phyloP scores from a whole-genome alignment of 2,329 filamentous ascomycete genomes.

The Ceratocystis destructans region DNA sequence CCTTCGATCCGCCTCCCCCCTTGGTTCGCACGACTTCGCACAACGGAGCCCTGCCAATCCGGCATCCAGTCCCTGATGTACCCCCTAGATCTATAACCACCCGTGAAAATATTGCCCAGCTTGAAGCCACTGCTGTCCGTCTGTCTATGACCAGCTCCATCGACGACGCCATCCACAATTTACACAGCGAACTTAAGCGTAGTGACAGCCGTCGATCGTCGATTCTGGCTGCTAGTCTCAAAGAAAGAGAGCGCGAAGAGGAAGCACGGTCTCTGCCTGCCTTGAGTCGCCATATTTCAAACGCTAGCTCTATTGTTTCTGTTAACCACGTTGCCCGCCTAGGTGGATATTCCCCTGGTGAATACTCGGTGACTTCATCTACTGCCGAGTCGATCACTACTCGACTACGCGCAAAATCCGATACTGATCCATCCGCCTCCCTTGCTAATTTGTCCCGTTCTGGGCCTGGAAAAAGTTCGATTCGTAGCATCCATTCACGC shows the following conservation, averaged over 20 bases:
- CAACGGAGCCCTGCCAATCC: conserved; percentile 33
- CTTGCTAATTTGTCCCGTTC: conserved; percentile 33
- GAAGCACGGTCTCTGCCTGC: conserved; percentile 19
- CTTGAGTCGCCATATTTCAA: conserved; percentile 34
- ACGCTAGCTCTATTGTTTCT: conserved; percentile 51
- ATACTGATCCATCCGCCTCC: conserved; percentile 27
- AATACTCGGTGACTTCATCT: conserved; percentile 48
- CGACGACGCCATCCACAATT: conserved; percentile 60
- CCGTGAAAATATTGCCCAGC: conserved; percentile 53
- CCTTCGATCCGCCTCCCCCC: conserved; percentile 26
- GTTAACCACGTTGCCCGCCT: conserved; percentile 52
- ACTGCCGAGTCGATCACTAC: conserved; percentile 47
- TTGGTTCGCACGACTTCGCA: conserved; percentile 35
- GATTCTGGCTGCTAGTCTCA: conserved; percentile 38
- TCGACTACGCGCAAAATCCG: conserved; percentile 36
- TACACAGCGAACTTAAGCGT: conserved; percentile 57
- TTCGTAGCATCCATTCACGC: conserved; percentile 37
- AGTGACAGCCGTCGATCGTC: conserved; percentile 54
- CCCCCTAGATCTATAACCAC: conserved; percentile 48
- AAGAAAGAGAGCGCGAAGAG: conserved; percentile 20
- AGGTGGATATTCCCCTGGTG: conserved; percentile 54
- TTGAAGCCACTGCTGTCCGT: conserved; percentile 63
- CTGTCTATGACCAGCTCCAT: conserved; percentile 63
- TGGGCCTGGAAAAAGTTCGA: conserved; percentile 41
- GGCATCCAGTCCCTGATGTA: conserved; percentile 49